Base-by-base conservation (phyloP, 768 basidiomycete genomes). In the Lyophyllum atratum region DNA sequence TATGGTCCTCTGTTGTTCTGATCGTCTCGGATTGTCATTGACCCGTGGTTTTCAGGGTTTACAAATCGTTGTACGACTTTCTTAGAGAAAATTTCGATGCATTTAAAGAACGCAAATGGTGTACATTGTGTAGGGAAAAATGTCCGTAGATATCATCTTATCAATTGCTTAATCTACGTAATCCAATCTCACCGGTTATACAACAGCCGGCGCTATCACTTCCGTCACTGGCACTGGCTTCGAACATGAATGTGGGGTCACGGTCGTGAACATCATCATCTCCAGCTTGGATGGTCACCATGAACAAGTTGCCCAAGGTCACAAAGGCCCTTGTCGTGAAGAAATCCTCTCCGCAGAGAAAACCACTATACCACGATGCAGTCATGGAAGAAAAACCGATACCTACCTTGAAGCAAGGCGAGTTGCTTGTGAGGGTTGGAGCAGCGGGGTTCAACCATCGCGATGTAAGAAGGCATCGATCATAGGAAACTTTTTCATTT, bases 401-500 rank as follows among this genome's bases (percentile, higher is more conserved):
- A 40, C 81, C 83, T 26, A 45, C 69, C 8, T 76, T 90, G 53
- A 74, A 81, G 56, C 58, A 68, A 0, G 87, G 83, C 2, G 76
- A 92, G 68, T 69, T 92, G 0, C 75, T 90, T 8, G 86, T 92
- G 9, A 83, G 80, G 68, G 82, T 92, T 50, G 76, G 73, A 19
- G 89, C 91, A 14, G 89, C 79, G 0, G 85, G 81, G 15, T 90
- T 90, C 76, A 94, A 94, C 67, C 91, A 86, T 64, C 78, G 87
- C 65, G 91, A 92, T 64, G 89, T 89, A 57, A 46, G 69, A 44
- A 4, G 21, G 22, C 21, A 21, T 21, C 11, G 19, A 47, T 25
- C 15, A 6, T 52, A 34, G 22, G 42, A 34, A 28, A 21, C 15
- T 29, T 37, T 12, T 39, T 10, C 37, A 48, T 21, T 54, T 22